Percentiles rank a stretch among this genome's conserved stretches.
phyloP scores from a whole-genome alignment of 805 yeast genomes.

The Blastobotrys mokoenaii region DNA sequence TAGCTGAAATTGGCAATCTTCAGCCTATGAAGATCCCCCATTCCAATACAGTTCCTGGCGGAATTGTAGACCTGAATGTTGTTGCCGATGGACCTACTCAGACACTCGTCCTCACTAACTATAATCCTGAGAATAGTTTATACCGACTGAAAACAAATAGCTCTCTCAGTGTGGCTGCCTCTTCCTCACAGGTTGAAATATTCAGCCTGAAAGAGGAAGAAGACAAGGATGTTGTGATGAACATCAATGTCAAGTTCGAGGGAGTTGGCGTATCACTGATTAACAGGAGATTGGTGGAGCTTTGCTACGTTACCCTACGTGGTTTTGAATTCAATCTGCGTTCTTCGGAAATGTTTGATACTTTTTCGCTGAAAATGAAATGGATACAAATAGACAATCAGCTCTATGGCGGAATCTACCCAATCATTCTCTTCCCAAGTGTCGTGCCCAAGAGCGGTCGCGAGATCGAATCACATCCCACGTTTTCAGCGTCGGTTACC shows the following conservation, averaged over 20 bases:
- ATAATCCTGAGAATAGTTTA: conserved; percentile 68
- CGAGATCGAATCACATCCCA: conserved; percentile 84
- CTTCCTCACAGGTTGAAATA: conserved; percentile 10
- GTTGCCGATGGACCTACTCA: conserved; percentile 96
- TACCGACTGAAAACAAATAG: conserved; percentile 43
- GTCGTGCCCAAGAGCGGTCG: conserved; percentile 75
- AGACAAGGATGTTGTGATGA: conserved; percentile 46
- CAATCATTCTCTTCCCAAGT: conserved; percentile 83
- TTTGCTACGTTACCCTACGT: conserved; percentile 72
- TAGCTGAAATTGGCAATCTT: conserved; percentile 88
- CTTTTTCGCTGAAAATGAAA: conserved; percentile 68
- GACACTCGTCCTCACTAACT: conserved; percentile 73
- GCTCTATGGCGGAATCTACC: conserved; percentile 77
- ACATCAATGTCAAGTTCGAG: conserved; percentile 50
- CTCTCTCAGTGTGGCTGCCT: conserved; percentile 13
- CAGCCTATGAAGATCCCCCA: conserved; percentile 75
- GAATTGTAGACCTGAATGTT: conserved; percentile 78
- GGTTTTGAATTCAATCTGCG: conserved; percentile 77
- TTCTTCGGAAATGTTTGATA: conserved; percentile 79
- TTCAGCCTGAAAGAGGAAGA: conserved; percentile 30
- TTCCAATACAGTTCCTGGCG: conserved; percentile 26
- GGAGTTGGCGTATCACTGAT: conserved; percentile 86
- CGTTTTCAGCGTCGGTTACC: conserved; percentile 78
- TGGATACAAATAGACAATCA: conserved; percentile 97
- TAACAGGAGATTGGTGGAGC: conserved; percentile 60